Conservation (phyloP, 2,329 filamentous ascomycete genomes). For the Penicillium freii region DNA sequence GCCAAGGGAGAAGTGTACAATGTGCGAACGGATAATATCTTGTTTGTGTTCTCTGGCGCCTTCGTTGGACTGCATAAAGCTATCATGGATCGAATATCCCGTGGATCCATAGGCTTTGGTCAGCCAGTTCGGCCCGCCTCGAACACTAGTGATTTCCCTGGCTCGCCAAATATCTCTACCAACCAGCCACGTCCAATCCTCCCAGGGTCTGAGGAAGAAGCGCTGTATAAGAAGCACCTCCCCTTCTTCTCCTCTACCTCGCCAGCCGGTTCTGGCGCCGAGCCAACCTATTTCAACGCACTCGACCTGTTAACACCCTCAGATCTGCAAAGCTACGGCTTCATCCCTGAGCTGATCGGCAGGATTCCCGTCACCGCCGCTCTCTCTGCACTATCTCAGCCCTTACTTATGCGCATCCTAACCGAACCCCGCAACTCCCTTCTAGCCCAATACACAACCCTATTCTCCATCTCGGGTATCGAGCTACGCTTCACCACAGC, state of each 20-base stretch:
- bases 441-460: constrained; percentile 80
- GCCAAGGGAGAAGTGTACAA: constrained; percentile 63
- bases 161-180: constrained; percentile 20
- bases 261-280: constrained; percentile 37
- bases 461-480: constrained; percentile 76
- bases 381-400: constrained; percentile 69
- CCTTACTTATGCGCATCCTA: constrained; percentile 76
- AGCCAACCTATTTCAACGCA: constrained; percentile 54
- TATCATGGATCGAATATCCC: constrained; percentile 81
- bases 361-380: constrained; percentile 88
- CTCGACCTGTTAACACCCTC: constrained; percentile 72
- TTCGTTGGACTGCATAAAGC: constrained; percentile 90
- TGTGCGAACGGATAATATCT: constrained; percentile 90
- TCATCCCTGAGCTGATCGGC: constrained; percentile 95
- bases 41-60: constrained; percentile 95
- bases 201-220: constrained; percentile 65
- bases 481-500: constrained; percentile 79
- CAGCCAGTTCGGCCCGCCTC: constrained; percentile 66
- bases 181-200: constrained; percentile 50
- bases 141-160: constrained; percentile 28
- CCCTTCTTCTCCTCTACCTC: constrained; percentile 61
- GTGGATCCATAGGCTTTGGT: constrained; percentile 85
- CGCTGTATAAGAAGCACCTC: constrained; percentile 57
- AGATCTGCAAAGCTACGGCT: constrained; percentile 80
- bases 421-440: constrained; percentile 90